Evolutionary conservation across 2,329 filamentous ascomycete species (phyloP), one percentile per base, ranked within the genome.

Genomic region (Scytalidium lignicola): DNA sequence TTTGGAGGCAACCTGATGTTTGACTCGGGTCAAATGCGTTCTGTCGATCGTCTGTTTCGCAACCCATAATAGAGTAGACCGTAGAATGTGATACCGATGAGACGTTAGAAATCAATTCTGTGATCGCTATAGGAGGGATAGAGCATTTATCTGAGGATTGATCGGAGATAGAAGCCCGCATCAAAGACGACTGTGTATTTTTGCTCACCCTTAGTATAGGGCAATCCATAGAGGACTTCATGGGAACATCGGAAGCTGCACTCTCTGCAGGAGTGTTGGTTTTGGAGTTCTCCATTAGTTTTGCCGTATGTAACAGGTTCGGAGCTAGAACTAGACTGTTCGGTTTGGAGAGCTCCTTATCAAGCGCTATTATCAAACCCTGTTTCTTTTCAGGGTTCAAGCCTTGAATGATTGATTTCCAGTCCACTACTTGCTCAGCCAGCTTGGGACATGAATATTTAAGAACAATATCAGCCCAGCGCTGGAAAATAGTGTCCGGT

Each of bases 391-490:
- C 82, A 46, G 76, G 71, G 52, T 76, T 73, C 54, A 83, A 67
- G 44, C 68, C 68, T 26, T 80, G 59, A 49, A 83, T 76, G 42
- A 82, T 66, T 26, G 70, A 70, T 57, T 76, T 78, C 74, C 80
- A 83, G 48, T 78, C 71, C 15, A 21, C 48, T 7, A n/a, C 10
- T 21, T 32, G n/a, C 15, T 7, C 19, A 18, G 15, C 21, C 15
- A 20, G 29, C 22, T 19, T n/a, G 18, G 29, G 43, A 18, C 19
- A 46, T 10, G 88, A 86, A 62, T 88, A 85, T 67, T 86, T 87
- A 58, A 95, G 72, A 44, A 96, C 87, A 55, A 95, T 85, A 53
- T 95, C 88, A 40, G 88, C 91, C 91, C 91, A 96, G 55, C 86
- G 83, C 64, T 91, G 86, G 70, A 95, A 96, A 10, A 87, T 78